Conservation (phyloP, 2,329 filamentous ascomycete species). For the Colletotrichum brevisporum region DNA sequence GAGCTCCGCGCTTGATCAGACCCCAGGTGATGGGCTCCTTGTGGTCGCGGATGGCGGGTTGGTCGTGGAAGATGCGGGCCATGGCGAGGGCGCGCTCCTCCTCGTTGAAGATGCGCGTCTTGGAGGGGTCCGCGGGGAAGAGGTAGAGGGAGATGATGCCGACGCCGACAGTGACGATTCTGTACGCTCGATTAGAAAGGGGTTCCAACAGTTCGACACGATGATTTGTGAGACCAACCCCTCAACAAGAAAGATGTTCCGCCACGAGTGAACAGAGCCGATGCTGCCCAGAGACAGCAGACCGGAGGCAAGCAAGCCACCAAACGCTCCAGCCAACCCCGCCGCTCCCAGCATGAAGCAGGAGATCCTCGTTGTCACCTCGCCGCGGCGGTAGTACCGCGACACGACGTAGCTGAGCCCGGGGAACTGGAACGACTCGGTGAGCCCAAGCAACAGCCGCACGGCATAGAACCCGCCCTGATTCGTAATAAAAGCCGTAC, state of each 20-base stretch:
- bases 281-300: conserved; percentile 44
- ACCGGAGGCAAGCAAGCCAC: conserved; percentile 71
- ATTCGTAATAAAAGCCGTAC: conserved; percentile 71
- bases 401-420: conserved; percentile 78
- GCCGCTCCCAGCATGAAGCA: conserved; percentile 76
- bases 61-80: conserved; percentile 71
- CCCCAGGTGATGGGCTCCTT: conserved; percentile 42
- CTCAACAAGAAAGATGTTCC: conserved; percentile 68
- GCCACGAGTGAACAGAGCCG: conserved; percentile 60
- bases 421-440: conserved; percentile 76
- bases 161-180: conserved; percentile 70
- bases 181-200: not conserved
- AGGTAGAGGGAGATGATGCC: conserved; percentile 60
- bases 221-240: conserved; percentile 17
- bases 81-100: conserved; percentile 75
- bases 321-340: conserved; percentile 76
- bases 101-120: conserved; percentile 56
- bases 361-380: conserved; percentile 71
- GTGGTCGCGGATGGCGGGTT: conserved; percentile 45
- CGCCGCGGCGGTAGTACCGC: conserved; percentile 73
- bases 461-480: conserved; percentile 64
- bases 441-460: conserved; percentile 71
- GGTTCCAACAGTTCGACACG: accelerated
- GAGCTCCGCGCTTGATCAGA: conserved; percentile 41
- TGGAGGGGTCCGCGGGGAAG: conserved; percentile 43